A percentile compares a stretch with the other conserved stretches of the same genome.
These are phyloP conservation scores for Penicillium riverlandense DNA, from an alignment of 495 filamentous ascomycete genomes.

Conservation along the genomic window DNA sequence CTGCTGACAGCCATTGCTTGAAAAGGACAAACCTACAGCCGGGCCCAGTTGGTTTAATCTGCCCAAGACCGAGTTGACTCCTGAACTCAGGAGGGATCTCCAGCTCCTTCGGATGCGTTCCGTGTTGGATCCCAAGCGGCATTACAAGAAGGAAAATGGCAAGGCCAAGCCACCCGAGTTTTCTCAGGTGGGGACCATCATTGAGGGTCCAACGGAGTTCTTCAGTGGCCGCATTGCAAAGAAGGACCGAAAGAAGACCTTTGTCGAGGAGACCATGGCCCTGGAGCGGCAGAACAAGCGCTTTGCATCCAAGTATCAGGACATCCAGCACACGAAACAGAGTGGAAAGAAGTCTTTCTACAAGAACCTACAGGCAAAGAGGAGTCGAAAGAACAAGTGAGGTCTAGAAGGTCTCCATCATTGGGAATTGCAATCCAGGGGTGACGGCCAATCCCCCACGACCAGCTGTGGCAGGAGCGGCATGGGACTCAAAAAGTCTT, in stretches of 20 bases:
- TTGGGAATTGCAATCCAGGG: no score
- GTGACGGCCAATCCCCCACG: no score
- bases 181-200: slow-evolving; percentile 81
- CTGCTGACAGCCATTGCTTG: slow-evolving; percentile 24
- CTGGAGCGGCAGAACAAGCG: slow-evolving; percentile 49
- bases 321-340: slow-evolving; percentile 57
- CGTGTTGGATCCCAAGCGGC: slow-evolving; percentile 80
- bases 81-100: slow-evolving; percentile 78
- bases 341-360: slow-evolving; percentile 71
- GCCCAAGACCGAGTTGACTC: slow-evolving; percentile 72
- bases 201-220: slow-evolving; percentile 86
- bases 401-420: background rate
- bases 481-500: no score
- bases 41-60: slow-evolving; percentile 75
- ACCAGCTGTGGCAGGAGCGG: no score
- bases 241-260: slow-evolving; percentile 81
- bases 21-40: slow-evolving; percentile 50
- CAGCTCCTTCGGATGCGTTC: slow-evolving; percentile 82
- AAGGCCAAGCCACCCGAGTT: slow-evolving; percentile 65
- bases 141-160: slow-evolving; percentile 79
- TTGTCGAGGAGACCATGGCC: slow-evolving; percentile 81
- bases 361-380: slow-evolving; percentile 54
- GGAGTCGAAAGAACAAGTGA: slow-evolving; percentile 35
- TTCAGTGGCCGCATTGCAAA: slow-evolving; percentile 70
- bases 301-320: slow-evolving; percentile 65